Conservation (phyloP, 176 grass and related monocot species). For the Raddia distichophylla region DNA sequence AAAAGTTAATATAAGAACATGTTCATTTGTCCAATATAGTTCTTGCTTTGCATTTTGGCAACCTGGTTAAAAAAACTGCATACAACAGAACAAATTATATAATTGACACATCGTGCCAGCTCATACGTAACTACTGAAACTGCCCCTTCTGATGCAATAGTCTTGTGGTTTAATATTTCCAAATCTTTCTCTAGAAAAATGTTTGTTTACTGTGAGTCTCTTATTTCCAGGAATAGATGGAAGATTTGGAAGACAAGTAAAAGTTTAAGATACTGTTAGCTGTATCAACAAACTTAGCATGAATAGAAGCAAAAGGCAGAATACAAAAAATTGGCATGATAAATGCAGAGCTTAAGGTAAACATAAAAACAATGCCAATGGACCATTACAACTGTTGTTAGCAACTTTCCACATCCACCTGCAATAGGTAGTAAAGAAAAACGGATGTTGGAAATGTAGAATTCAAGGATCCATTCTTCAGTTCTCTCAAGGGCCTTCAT, state of each 20-base stretch:
- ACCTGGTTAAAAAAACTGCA: neutral
- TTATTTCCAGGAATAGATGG: neutral
- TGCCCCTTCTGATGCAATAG: neutral
- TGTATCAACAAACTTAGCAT: neutral
- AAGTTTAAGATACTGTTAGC: neutral
- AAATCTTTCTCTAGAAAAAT: neutral
- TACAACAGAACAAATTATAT: neutral
- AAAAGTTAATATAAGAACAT: neutral
- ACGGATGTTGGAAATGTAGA: neutral
- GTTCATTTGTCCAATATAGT: neutral
- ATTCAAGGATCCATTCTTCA: neutral
- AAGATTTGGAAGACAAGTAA: too few relatives aligned
- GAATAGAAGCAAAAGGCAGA: neutral
- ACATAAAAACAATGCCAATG: neutral
- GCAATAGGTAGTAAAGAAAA: slow-evolving; percentile 10
- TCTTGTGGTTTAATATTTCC: neutral
- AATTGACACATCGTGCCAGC: neutral
- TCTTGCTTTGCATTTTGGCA: neutral
- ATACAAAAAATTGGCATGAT: neutral
- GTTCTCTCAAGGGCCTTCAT: slow-evolving; percentile 7
- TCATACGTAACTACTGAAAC: neutral
- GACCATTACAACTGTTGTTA: neutral
- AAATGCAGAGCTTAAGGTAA: neutral
- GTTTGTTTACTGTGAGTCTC: neutral
- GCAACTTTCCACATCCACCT: neutral